Evolutionary conservation across 2,329 filamentous ascomycete species (phyloP).

Genomic region (Falciphora oryzae): DNA sequence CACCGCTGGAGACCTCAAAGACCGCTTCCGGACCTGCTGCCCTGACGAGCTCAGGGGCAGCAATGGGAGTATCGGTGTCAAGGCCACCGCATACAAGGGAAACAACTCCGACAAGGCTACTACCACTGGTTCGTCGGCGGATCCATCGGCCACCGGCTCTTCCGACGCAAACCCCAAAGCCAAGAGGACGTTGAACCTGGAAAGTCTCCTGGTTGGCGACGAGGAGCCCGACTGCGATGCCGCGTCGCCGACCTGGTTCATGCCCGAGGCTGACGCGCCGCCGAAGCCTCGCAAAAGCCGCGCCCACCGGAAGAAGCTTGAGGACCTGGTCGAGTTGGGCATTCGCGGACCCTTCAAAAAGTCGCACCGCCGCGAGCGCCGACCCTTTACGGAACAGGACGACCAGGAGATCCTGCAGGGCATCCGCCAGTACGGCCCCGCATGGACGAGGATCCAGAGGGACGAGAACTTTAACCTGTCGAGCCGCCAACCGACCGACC

Average conservation of each 20-base stretch:
- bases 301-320: slow-evolving; percentile 37
- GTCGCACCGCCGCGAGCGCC: slow-evolving; percentile 53
- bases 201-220: slow-evolving; percentile 48
- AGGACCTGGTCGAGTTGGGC: slow-evolving; percentile 44
- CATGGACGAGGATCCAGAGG: slow-evolving; percentile 61
- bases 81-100: slow-evolving; percentile 6
- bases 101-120: not conserved
- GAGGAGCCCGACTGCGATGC: slow-evolving; percentile 29
- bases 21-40: slow-evolving; percentile 61
- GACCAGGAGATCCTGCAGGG: slow-evolving; percentile 57
- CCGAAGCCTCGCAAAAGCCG: slow-evolving; percentile 30
- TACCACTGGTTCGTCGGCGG: not conserved
- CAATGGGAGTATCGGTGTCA: slow-evolving; percentile 19
- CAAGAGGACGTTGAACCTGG: slow-evolving; percentile 45
- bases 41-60: slow-evolving; percentile 51
- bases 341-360: slow-evolving; percentile 58
- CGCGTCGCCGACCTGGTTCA: slow-evolving; percentile 10
- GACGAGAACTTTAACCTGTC: slow-evolving; percentile 53
- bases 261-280: slow-evolving; percentile 14
- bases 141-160: slow-evolving; percentile 14
- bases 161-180: slow-evolving; percentile 29
- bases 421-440: slow-evolving; percentile 52
- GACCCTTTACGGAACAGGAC: slow-evolving; percentile 57
- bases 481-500: slow-evolving; percentile 54
- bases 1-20: slow-evolving; percentile 58